Conservation (phyloP, 768 basidiomycete genomes). For the Asterophora parasitica region DNA sequence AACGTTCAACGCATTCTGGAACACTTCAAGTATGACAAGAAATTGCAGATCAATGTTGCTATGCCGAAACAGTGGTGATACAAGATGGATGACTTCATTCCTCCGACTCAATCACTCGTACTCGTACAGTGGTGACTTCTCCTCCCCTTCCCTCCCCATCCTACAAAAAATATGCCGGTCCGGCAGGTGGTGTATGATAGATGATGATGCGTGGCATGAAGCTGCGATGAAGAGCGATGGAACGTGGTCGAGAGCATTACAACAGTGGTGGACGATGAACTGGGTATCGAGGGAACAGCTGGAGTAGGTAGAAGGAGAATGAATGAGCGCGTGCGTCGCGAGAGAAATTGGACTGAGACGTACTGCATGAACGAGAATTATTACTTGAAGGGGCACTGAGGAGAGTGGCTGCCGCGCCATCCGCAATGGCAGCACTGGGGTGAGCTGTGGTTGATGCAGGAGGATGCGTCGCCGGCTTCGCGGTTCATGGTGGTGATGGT, state of each 20-base stretch:
- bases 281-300: constrained; percentile 9
- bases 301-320: too few species aligned
- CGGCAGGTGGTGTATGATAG: constrained; percentile 13
- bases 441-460: constrained; percentile 46
- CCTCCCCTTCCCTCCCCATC: constrained; percentile 4
- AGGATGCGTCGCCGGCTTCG: constrained; percentile 21
- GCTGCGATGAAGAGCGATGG: constrained; percentile 12
- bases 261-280: constrained; percentile 4
- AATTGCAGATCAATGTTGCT: constrained; percentile 22
- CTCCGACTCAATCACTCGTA: constrained; percentile 22
- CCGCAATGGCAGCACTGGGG: constrained; percentile 80
- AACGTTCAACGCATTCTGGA: neutral
- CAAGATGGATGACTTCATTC: constrained; percentile 33
- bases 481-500: neutral
- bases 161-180: constrained; percentile 15
- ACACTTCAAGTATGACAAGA: constrained; percentile 12
- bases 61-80: constrained; percentile 24
- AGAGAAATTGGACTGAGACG: constrained; percentile 2
- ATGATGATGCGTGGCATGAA: constrained; percentile 3
- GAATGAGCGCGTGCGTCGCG: constrained; percentile 10
- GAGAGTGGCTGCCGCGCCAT: constrained; percentile 56
- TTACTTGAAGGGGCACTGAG: constrained; percentile 64
- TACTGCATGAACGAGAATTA: constrained; percentile 1
- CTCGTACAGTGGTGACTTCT: constrained; percentile 8
- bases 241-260: constrained; percentile 18